Conservation (phyloP, 441 rosid species). For the Pelargonium hybrid region DNA sequence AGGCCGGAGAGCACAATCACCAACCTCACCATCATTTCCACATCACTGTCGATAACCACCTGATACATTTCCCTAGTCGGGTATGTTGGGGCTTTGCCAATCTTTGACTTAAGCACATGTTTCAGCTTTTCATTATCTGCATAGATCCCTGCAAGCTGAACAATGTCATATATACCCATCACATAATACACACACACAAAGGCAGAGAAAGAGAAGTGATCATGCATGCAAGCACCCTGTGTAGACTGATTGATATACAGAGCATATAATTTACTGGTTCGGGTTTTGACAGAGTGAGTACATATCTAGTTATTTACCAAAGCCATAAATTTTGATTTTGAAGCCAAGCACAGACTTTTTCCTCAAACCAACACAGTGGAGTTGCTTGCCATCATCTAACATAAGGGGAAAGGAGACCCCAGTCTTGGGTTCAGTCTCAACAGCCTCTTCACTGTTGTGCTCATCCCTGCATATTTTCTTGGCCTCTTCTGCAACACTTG, state of each 20-base stretch:
- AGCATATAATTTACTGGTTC: too few species aligned
- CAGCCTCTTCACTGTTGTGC: background rate
- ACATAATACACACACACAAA: background rate
- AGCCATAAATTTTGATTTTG: slow-evolving; percentile 31
- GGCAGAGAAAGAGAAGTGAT: too few species aligned
- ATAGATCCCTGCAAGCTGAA: slow-evolving; percentile 30
- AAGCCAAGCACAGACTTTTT: slow-evolving; percentile 41
- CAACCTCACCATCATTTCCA: slow-evolving; percentile 28
- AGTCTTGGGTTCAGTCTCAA: slow-evolving; percentile 37
- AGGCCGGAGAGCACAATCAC: slow-evolving; percentile 35
- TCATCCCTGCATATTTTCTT: too few species aligned
- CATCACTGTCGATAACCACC: slow-evolving; percentile 33
- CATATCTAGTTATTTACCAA: slow-evolving; percentile 21
- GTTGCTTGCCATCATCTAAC: slow-evolving; percentile 38
- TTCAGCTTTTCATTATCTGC: slow-evolving; percentile 33
- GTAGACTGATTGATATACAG: background rate
- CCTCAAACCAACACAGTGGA: slow-evolving; percentile 30
- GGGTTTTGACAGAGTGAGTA: too few species aligned
- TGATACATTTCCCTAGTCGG: slow-evolving; percentile 37
- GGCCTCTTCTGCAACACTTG: too few species aligned
- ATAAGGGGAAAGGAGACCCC: slow-evolving; percentile 37
- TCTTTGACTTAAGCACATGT: slow-evolving; percentile 27
- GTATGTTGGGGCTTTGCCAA: slow-evolving; percentile 28
- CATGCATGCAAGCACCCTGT: too few species aligned
- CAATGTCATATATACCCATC: background rate